These are phyloP conservation scores for Acorus gramineus DNA, from an alignment of 106 monocot species.

Conservation along the genomic window DNA sequence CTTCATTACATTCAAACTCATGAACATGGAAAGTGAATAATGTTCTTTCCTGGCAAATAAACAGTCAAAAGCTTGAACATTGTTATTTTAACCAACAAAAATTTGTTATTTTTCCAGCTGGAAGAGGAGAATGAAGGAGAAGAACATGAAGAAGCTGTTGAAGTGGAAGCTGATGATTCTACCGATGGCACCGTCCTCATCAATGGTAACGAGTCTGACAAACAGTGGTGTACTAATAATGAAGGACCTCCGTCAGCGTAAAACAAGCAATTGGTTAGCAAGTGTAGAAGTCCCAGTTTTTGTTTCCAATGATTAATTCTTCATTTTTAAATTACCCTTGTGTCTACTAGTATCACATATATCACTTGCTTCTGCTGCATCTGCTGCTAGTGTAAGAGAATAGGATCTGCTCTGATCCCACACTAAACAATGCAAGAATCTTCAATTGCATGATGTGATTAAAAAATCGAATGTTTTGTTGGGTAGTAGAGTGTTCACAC, in stretches of 20 bases:
- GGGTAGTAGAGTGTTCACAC: too few species aligned
- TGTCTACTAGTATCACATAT: too few species aligned
- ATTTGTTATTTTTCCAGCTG: constrained; percentile 7
- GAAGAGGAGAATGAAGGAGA: constrained; percentile 16
- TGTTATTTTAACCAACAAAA: not conserved
- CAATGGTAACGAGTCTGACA: constrained; percentile 56
- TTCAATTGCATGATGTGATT: too few species aligned
- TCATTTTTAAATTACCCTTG: not conserved
- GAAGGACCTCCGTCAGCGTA: constrained; percentile 59
- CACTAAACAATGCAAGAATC: too few species aligned
- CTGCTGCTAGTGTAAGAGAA: too few species aligned
- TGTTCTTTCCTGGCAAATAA: too few species aligned
- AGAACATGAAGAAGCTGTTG: constrained; percentile 37
- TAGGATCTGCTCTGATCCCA: too few species aligned
- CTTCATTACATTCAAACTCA: too few species aligned
- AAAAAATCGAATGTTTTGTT: too few species aligned
- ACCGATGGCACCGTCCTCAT: constrained; percentile 46
- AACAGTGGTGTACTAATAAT: constrained; percentile 62
- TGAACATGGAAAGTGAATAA: too few species aligned
- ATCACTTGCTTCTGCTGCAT: too few species aligned
- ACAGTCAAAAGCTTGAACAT: not conserved
- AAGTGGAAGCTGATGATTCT: constrained; percentile 55
- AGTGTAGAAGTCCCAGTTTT: constrained; percentile 30
- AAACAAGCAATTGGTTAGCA: constrained; percentile 43
- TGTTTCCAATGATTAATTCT: constrained; percentile 15